A percentile compares a stretch with the other conserved stretches of the same genome.
Evolutionary conservation across 176 grass and related monocot species (phyloP).

Genomic region (Aechmea fasciata): DNA sequence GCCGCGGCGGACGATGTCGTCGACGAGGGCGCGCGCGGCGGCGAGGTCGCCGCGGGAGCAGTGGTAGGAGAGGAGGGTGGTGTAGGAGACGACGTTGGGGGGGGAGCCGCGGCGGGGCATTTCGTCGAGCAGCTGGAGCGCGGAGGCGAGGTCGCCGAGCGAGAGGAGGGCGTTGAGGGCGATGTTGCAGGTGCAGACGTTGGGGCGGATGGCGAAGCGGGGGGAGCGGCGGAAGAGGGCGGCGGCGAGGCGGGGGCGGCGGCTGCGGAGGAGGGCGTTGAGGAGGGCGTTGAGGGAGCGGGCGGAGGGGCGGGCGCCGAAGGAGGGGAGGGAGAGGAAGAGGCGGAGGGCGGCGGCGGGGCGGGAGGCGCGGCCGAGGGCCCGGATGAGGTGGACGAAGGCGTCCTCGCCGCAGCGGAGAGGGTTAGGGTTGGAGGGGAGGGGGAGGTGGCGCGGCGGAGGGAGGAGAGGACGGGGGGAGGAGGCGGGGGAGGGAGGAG

Average conservation of each 20-base stretch:
- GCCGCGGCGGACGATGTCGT: slow-evolving; percentile 33
- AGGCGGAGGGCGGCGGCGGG: slow-evolving; percentile 48
- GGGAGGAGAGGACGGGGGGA: slow-evolving; percentile 39
- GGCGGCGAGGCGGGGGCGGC: slow-evolving; percentile 37
- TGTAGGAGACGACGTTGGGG: slow-evolving; percentile 55
- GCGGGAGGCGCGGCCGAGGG: slow-evolving; percentile 20
- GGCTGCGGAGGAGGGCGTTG: slow-evolving; percentile 46
- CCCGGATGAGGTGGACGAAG: slow-evolving; percentile 49
- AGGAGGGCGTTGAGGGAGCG: slow-evolving; percentile 77
- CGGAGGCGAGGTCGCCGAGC: slow-evolving; percentile 28
- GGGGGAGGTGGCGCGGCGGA: slow-evolving; percentile 34
- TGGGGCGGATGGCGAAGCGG: slow-evolving; percentile 50
- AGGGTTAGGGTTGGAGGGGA: too few species aligned
- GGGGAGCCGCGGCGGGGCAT: slow-evolving; percentile 51
- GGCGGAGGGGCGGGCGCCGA: slow-evolving; percentile 41
- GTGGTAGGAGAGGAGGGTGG: slow-evolving; percentile 45
- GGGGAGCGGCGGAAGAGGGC: slow-evolving; percentile 51
- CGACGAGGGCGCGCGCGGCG: slow-evolving; percentile 34
- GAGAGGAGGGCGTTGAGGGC: slow-evolving; percentile 32
- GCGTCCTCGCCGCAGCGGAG: slow-evolving; percentile 34
- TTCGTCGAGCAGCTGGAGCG: slow-evolving; percentile 56
- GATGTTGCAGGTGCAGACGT: slow-evolving; percentile 69
- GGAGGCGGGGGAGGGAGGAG: slow-evolving; percentile 24
- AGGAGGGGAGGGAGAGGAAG: slow-evolving; percentile 67
- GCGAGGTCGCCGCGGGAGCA: slow-evolving; percentile 37